Evolutionary conservation across 371 early-diverging fungal genomes (phyloP), one percentile per base, ranked within the genome.

Genomic region (Lichtheimia ornata): DNA sequence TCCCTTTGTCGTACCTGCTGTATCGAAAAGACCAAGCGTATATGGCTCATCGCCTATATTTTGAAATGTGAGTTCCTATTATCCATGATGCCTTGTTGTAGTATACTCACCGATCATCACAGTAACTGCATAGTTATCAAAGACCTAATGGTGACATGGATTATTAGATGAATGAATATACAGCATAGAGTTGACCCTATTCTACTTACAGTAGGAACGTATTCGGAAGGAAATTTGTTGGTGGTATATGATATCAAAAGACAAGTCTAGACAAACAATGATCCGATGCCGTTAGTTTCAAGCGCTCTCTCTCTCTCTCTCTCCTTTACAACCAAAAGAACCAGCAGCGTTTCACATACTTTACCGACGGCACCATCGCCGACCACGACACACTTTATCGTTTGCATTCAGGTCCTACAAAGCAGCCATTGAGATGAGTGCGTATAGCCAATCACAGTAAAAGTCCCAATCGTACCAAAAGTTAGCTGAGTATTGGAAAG

Each of bases 321-420:
- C n/a, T 14, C 18, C 28, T 43, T 27, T 18, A 44, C 24, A 18
- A 30, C 22, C 52, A 56, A 43, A n/a, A 1, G 44, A 3, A 50
- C n/a, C n/a, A n/a, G n/a, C 42, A 22, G 17, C 6, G 47, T 22
- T 22, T 18, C 54, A 59, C 70, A 68, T 83, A 89, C 92, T 87
- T 97, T 96, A 70, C 97, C 97, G 71, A 98, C 98, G 59, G 97
- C 97, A 88, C 98, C 98, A 81, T 98, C 98, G 61, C 98, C 98
- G 56, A 98, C 97, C 47, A 98, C 98, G 61, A 94, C 94, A 79
- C 94, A 94, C 78, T 93, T 93, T 64, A 94, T 93, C 50, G 93
- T 92, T 73, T 91, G 90, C 91, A 92, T 91, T 56, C 24, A 28
- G 62, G 13, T n/a, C 22, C 22, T 35, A 35, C 11, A 35, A 35